Evolutionary conservation across 2,329 filamentous ascomycete genomes (phyloP).

Genomic region (Albifimbria verrucaria): DNA sequence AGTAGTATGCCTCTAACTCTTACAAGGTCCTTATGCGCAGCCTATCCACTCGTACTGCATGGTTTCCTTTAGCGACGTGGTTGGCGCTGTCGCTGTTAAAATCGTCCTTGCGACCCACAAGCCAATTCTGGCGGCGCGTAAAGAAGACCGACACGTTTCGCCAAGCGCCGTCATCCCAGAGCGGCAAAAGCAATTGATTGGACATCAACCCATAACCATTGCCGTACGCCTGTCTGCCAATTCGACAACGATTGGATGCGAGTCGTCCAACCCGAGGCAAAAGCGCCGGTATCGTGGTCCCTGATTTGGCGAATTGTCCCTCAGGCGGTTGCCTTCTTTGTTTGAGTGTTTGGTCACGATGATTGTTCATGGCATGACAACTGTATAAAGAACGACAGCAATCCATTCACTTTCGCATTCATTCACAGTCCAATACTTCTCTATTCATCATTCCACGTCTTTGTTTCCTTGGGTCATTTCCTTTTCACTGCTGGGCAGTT

Average conservation of each 20-base stretch:
- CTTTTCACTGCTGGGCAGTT: neutral
- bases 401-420: neutral
- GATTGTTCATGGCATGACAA: neutral
- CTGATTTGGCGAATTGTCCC: neutral
- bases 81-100: too few species aligned
- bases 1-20: too few species aligned
- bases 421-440: neutral
- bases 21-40: too few species aligned
- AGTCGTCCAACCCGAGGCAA: neutral
- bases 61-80: too few species aligned
- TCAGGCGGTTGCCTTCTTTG: neutral
- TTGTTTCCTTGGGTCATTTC: neutral
- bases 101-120: too few species aligned
- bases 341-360: conserved; percentile 2
- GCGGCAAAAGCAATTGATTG: conserved; percentile 18
- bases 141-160: conserved; percentile 11
- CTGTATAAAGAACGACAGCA: neutral
- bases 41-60: too few species aligned
- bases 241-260: conserved; percentile 14
- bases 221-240: conserved; percentile 4
- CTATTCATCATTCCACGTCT: neutral
- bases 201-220: conserved; percentile 5
- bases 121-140: too few species aligned
- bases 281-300: conserved; percentile 5
- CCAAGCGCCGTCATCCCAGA: conserved; percentile 16